Evolutionary conservation across 164 flowering plant genomes (phyloP).

Genomic region (Dillenia turbinata): DNA sequence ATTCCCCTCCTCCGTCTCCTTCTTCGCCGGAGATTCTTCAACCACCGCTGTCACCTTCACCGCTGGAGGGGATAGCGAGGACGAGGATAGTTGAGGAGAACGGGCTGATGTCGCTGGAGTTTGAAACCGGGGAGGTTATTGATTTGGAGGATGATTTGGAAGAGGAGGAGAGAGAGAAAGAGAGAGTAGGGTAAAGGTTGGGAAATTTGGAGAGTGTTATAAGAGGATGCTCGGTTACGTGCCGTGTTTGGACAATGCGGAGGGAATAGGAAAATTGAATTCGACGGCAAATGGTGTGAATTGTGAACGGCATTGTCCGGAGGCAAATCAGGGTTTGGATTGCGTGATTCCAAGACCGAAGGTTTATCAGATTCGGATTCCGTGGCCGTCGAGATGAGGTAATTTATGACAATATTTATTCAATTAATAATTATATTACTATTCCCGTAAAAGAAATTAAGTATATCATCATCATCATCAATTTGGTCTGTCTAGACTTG

Average conservation of each 20-base stretch:
- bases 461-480: too few relatives aligned
- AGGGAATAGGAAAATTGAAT: conserved; percentile 23
- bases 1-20: conserved; percentile 1
- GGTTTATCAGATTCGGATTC: conserved; percentile 36
- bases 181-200: conserved; percentile 10
- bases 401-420: too few relatives aligned
- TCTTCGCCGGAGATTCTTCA: too few relatives aligned
- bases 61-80: conserved; percentile 18
- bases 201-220: conserved; percentile 26
- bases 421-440: too few relatives aligned
- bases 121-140: conserved; percentile 30
- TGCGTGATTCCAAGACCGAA: conserved; percentile 54
- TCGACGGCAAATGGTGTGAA: conserved; percentile 29
- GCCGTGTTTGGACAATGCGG: conserved; percentile 59
- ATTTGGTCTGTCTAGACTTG: too few relatives aligned
- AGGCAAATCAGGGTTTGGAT: conserved; percentile 25
- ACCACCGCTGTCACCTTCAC: conserved; percentile 4
- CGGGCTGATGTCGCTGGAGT: conserved; percentile 43
- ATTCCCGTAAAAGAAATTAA: too few relatives aligned
- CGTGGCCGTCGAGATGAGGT: conserved; percentile 67
- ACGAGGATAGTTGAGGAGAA: conserved; percentile 44
- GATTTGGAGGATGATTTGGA: conserved; percentile 3
- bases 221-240: conserved; percentile 34
- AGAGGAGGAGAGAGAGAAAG: background rate
- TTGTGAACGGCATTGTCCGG: conserved; percentile 56